These are phyloP conservation scores for Malassezia japonica DNA, from an alignment of 1,284 basidiomycete genomes.

Conservation along the genomic window DNA sequence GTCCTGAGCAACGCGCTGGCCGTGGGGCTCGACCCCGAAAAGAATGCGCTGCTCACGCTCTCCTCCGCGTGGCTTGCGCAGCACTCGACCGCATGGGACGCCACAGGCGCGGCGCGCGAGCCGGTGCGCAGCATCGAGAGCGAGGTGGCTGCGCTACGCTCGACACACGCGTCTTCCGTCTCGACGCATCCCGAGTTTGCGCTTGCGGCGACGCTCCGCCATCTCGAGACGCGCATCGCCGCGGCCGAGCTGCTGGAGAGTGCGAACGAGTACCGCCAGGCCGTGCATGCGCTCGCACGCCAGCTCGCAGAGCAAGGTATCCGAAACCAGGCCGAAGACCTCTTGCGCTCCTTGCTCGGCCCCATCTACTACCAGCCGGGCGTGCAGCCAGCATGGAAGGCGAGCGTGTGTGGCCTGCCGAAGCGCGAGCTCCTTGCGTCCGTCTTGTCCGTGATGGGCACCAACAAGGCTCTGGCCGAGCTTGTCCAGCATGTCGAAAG, in stretches of 20 bases:
- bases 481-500: constrained; percentile 15
- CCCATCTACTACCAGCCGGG: constrained; percentile 36
- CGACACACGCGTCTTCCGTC: constrained; percentile 14
- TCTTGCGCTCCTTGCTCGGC: constrained; percentile 37
- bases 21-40: constrained; percentile 32
- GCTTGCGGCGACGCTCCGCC: constrained; percentile 31
- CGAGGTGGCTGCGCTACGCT: constrained; percentile 18
- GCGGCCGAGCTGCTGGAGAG: constrained; percentile 41
- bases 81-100: constrained; percentile 37
- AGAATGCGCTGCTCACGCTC: constrained; percentile 31
- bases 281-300: constrained; percentile 31
- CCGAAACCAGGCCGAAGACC: constrained; percentile 38
- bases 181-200: constrained; percentile 22
- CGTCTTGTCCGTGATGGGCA: constrained; percentile 10
- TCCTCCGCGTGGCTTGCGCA: constrained; percentile 34
- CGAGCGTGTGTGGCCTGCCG: constrained; percentile 17
- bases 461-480: neutral
- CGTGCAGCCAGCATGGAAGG: constrained; percentile 13
- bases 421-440: constrained; percentile 19
- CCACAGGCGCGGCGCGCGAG: constrained; percentile 20
- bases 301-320: constrained; percentile 40
- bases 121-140: constrained; percentile 35
- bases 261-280: constrained; percentile 32
- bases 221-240: constrained; percentile 38
- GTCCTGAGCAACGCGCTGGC: constrained; percentile 26